These are phyloP conservation scores for Amauroascus niger DNA, from an alignment of 2,329 filamentous ascomycete genomes.

Conservation along the genomic window DNA sequence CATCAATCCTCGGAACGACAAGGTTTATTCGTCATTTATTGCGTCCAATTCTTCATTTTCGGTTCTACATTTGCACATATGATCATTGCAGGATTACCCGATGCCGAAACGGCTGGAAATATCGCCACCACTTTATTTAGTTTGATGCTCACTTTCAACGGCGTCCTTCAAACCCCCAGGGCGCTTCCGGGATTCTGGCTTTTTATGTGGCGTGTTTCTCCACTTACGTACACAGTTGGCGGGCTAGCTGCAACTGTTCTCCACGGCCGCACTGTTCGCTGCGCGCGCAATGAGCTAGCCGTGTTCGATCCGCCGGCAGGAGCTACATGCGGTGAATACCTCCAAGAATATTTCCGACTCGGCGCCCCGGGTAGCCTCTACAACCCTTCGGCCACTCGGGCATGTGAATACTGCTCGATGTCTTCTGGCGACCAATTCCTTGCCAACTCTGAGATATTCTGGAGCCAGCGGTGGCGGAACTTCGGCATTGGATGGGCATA, in stretches of 20 bases:
- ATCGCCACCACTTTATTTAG: constrained; percentile 66
- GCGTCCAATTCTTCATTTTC: constrained; percentile 67
- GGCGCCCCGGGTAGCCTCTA: constrained; percentile 46
- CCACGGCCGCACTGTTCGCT: constrained; percentile 55
- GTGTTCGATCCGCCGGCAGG: constrained; percentile 52
- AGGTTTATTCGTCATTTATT: constrained; percentile 67
- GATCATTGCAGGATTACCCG: constrained; percentile 64
- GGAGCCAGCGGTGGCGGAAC: constrained; percentile 56
- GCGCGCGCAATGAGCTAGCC: constrained; percentile 60
- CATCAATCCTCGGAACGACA: constrained; percentile 58
- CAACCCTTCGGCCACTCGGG: constrained; percentile 39
- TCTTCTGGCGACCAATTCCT: constrained; percentile 35
- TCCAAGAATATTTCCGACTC: constrained; percentile 41
- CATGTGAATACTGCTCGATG: constrained; percentile 44
- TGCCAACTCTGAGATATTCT: constrained; percentile 42
- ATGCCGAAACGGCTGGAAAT: constrained; percentile 65
- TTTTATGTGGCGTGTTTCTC: constrained; percentile 73
- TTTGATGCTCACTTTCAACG: constrained; percentile 62
- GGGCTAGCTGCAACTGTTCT: constrained; percentile 63
- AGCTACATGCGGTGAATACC: constrained; percentile 53
- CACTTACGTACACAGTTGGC: constrained; percentile 70
- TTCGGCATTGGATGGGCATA: constrained; percentile 55
- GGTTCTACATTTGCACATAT: constrained; percentile 72
- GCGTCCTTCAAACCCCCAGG: constrained; percentile 56
- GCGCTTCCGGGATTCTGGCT: constrained; percentile 66